Evolutionary conservation across 495 filamentous ascomycete genomes (phyloP), one percentile per base, ranked within the genome.

Genomic region (Aspergillus carlsbadensis): DNA sequence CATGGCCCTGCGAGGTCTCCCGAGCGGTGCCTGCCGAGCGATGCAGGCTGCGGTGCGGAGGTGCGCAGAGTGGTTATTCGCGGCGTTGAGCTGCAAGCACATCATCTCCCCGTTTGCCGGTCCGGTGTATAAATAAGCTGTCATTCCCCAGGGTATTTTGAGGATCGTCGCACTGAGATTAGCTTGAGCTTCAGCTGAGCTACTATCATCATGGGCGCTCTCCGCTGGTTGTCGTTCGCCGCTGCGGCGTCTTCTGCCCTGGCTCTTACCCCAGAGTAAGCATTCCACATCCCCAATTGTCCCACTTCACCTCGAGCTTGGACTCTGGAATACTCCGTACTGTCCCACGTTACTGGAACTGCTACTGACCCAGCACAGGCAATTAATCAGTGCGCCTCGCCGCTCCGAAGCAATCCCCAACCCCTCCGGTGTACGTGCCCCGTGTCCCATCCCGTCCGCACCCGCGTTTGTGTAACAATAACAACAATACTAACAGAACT

Each of bases 391-490:
- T 17, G 71, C 72, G 54, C 72, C 72, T 8, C 57, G 72, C 17
- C 58, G 72, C 34, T 56, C 64, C 40, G 68, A 66, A n/a, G 71
- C 70, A 7, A 46, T 74, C 24, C 70, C 72, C 5, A 74, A 75
- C 54, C 72, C 66, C 10, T 71, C 67, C 2, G 72, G 69, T 0
- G 72, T 75, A 52, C 46, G 69, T 68, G 10, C 6, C 1, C 7
- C 11, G 39, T 21, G n/a, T 2, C n/a, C n/a, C n/a, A n/a, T n/a
- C n/a, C n/a, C n/a, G n/a, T n/a, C n/a, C n/a, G n/a, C n/a, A n/a
- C n/a, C n/a, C n/a, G n/a, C 14, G 6, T 2, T n/a, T n/a, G 10
- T 15, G 5, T n/a, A 33, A n/a, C 22, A 8, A 14, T 46, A 1
- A 10, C n/a, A 17, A 58, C 34, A 5, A 24, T 17, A 17, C 42